Base-by-base conservation (phyloP, 2,329 filamentous ascomycete species). In the Aspergillus oerlinghausenensis region DNA sequence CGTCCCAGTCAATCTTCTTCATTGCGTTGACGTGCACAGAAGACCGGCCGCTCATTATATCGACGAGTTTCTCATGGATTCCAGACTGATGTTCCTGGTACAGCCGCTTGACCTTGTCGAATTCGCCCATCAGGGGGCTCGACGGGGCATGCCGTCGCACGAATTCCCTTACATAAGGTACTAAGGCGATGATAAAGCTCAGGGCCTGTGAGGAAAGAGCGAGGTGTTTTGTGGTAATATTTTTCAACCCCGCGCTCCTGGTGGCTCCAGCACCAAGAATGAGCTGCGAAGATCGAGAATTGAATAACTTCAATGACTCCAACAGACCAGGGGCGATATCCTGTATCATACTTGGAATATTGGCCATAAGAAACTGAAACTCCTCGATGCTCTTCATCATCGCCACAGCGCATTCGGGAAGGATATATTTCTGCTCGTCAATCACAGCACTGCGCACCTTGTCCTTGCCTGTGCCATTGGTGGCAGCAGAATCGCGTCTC, bases 201-300 rank as follows among this genome's bases (percentile, higher is more conserved):
- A 97, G 77, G 0, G 92, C 89, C 72, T 97, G 93, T 0, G 89
- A 92, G 2, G 94, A 92, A 19, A 97, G 84, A 0, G 94, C 92
- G 1, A 99, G 83, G 74, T 99, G 93, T 66, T 94, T 94, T 0
- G 94, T 96, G 0, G 90, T 96, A 71, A 99, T 99, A 68, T 97
- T 97, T 72, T 92, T 96, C 21, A 99, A 79, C 0, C 93, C 93
- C 1, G 92, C 94, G 25, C 89, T 92, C 38, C 86, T 82, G 4
- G 90, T 97, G 3, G 94, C 94, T 4, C 94, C 94, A 1, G 94
- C 94, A 1, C 94, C 94, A 6, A 99, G 85, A 62, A 99, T 97
- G 56, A 99, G 83, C 71, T 99, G 94, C n/a, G 89, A 95, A 56
- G 92, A 92, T 21, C 94, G 88, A 2, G 92, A 97, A 73, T 99